Evolutionary conservation across 1,284 basidiomycete genomes (phyloP), one percentile per base, ranked within the genome.

Genomic region (Cryptococcus neoformans): DNA sequence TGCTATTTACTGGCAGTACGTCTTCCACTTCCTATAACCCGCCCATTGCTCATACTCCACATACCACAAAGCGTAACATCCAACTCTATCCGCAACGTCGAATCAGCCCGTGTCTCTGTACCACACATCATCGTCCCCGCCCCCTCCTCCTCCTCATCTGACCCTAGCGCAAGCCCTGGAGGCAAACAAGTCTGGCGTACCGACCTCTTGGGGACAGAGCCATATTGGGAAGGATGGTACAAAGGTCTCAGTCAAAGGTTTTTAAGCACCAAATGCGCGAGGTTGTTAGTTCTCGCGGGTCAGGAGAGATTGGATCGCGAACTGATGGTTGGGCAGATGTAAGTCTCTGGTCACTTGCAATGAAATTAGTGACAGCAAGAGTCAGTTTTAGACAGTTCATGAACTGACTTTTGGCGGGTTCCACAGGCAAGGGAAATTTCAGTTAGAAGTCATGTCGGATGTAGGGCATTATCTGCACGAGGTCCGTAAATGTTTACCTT

Each of bases 241-340:
- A 80, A 81, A 3, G 87, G 87, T 0, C 81, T 99, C 0, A 94
- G 91, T 3, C 76, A 78, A 16, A 82, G 83, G 28, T 99, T 99
- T 76, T 80, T 98, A 3, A 74, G 81, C 0, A 84, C 86, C 0
- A 83, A 86, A 14, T 85, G 90, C 0, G 93, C 93, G 0, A 85
- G 93, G 12, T 77, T 99, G 35, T 83, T 99, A 36, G 83, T 98
- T 3, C 82, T 99, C 10, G 95, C 96, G 0, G 94, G 94, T 0
- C 87, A 93, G 8, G 95, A 99, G 67, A 81, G 93, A 7, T 83
- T 99, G 2, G 96, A 99, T 73, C 88, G 85, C 64, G 87, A 91
- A 63, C 82, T 99, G 44, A 97, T 96, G 89, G 94, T 99, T 50
- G 96, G 93, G 0, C 95, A 99, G 76, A 98, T 99, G 95, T 77